These are phyloP conservation scores for Prinsepia uniflora DNA, from an alignment of 306 rosid genomes.

Conservation along the genomic window DNA sequence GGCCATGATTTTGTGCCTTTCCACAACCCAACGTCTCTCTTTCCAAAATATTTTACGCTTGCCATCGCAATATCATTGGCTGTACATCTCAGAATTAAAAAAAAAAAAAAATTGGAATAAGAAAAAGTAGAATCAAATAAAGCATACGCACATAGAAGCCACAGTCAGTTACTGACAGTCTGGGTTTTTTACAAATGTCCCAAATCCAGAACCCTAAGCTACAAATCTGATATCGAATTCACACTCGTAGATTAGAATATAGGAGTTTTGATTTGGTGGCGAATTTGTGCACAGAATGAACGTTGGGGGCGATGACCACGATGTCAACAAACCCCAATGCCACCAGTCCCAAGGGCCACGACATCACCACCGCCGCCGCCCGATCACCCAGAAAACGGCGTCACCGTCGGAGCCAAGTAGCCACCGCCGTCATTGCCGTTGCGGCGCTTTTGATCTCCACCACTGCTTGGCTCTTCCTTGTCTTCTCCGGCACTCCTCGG, in stretches of 20 bases:
- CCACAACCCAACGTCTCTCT: background rate
- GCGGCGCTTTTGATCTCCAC: constrained; percentile 59
- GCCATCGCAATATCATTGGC: background rate
- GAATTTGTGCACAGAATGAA: constrained; percentile 20
- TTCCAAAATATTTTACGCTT: background rate
- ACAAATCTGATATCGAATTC: background rate
- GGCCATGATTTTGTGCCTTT: background rate
- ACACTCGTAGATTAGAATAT: background rate
- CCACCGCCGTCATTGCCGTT: constrained; percentile 42
- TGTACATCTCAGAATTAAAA: background rate
- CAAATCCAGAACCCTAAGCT: background rate
- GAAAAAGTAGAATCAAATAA: background rate
- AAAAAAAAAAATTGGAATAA: background rate
- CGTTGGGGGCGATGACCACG: constrained; percentile 17
- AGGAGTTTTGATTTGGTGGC: constrained; percentile 6
- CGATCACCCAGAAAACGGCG: constrained; percentile 26
- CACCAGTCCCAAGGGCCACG: constrained; percentile 4
- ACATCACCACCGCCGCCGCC: constrained; percentile 24
- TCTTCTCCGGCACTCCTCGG: constrained; percentile 46
- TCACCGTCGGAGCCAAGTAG: constrained; percentile 40
- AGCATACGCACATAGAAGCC: background rate
- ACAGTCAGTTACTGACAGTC: too few relatives aligned
- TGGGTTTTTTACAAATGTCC: background rate
- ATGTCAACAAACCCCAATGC: constrained; percentile 1
- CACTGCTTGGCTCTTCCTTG: constrained; percentile 62